A percentile compares a stretch with the other conserved stretches of the same genome.
Conservation (phyloP, 352 stramenopile genomes). For the Phytopythium aichiense region DNA sequence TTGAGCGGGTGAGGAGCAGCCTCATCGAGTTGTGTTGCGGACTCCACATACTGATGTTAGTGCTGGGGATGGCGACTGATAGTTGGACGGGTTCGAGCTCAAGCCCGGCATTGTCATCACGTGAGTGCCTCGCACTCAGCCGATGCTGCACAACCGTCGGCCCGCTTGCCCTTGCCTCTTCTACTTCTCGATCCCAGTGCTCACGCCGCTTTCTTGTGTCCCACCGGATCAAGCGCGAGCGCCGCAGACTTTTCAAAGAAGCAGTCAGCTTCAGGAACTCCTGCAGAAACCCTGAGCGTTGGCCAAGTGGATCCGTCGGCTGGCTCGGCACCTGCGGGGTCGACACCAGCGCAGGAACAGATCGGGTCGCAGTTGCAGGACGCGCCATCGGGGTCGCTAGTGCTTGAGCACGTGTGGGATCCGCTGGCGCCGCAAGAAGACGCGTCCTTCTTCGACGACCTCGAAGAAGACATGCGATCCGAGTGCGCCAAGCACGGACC, state of each 20-base stretch:
- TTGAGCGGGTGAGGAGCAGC: conserved; percentile 49
- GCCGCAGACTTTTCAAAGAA: conserved; percentile 47
- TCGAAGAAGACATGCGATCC: conserved; percentile 75
- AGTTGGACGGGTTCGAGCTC: conserved; percentile 82
- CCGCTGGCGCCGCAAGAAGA: conserved; percentile 40
- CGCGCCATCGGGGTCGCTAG: conserved; percentile 54
- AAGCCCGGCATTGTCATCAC: conserved; percentile 82
- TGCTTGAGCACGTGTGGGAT: conserved; percentile 65
- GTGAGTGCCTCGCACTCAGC: conserved; percentile 20
- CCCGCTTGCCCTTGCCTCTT: neutral
- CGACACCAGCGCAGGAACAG: neutral
- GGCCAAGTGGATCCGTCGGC: neutral
- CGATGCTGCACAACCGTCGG: too few relatives aligned
- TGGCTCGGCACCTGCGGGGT: neutral
- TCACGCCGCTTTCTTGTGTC: neutral
- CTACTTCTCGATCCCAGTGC: neutral
- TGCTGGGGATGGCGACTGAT: neutral
- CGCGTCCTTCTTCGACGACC: conserved; percentile 55
- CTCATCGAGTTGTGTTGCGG: neutral
- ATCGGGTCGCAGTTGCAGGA: conserved; percentile 12
- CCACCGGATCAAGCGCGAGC: conserved; percentile 23
- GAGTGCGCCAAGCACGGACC: conserved; percentile 69
- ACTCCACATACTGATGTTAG: neutral
- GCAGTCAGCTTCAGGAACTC: neutral
- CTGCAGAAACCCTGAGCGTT: too few relatives aligned